Percentiles rank a stretch among this genome's conserved stretches.
Evolutionary conservation across 2,329 filamentous ascomycete species (phyloP).

Genomic region (Venturiaceae sp.): DNA sequence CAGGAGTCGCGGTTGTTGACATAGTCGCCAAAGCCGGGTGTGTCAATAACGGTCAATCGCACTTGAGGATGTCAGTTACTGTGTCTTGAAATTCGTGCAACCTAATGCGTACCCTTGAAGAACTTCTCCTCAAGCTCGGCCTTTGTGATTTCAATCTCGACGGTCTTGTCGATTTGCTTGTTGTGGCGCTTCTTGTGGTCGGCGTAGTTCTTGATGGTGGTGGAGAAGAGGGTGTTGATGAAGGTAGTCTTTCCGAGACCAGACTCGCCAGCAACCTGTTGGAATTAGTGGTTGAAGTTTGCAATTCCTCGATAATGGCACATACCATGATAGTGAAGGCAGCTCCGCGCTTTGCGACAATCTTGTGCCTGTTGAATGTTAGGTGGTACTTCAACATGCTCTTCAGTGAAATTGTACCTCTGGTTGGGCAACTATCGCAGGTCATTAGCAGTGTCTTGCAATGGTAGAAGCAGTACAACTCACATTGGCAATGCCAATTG

Average conservation of each 20-base stretch:
- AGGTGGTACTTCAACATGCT: conserved; percentile 18
- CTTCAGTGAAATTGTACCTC: conserved; percentile 36
- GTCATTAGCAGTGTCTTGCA: conserved; percentile 17
- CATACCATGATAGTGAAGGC: conserved; percentile 98
- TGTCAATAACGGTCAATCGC: conserved; percentile 97
- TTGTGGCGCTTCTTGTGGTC: conserved; percentile 98
- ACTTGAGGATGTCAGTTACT: conserved; percentile 45
- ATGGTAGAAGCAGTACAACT: conserved; percentile 22
- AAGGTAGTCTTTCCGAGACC: conserved; percentile 99
- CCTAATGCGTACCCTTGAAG: conserved; percentile 75
- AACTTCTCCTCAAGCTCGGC: conserved; percentile 99
- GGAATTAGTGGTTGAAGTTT: not conserved
- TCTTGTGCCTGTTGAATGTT: conserved; percentile 50
- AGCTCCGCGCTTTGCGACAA: conserved; percentile 76
- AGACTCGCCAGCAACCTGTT: conserved; percentile 92
- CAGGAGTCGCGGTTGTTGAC: conserved; percentile 99
- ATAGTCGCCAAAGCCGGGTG: conserved; percentile 97
- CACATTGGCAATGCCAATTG: conserved; percentile 68
- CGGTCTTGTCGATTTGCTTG: conserved; percentile 99
- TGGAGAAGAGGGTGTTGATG: conserved; percentile 99
- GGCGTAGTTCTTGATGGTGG: conserved; percentile 99
- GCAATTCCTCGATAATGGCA: conserved; percentile 3
- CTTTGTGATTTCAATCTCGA: conserved; percentile 99
- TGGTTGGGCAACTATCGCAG: conserved; percentile 55
- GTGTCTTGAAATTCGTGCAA: not conserved